A percentile compares a stretch with the other conserved stretches of the same genome.
Evolutionary conservation across 805 yeast genomes (phyloP).

Genomic region (Lachancea sp.): DNA sequence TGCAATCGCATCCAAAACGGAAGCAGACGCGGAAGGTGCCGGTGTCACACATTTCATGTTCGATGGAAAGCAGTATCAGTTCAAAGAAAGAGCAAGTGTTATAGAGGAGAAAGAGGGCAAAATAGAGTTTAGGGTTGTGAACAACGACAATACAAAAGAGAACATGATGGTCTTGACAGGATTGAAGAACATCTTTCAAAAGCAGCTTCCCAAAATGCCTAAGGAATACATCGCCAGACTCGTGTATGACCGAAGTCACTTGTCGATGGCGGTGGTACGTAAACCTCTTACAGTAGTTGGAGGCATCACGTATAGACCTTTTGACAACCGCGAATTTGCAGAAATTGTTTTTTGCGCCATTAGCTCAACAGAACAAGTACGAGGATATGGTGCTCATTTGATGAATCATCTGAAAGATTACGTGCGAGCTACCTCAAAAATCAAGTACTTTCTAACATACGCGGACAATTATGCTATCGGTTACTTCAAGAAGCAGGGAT

Average conservation of each 20-base stretch:
- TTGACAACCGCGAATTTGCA: slow-evolving; percentile 84
- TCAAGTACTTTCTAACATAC: slow-evolving; percentile 83
- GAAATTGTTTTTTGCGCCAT: slow-evolving; percentile 99
- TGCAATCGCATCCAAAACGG: slow-evolving; percentile 7
- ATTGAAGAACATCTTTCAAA: slow-evolving; percentile 89
- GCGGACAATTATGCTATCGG: slow-evolving; percentile 99
- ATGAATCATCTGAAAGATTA: slow-evolving; percentile 98
- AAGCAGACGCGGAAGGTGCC: slow-evolving; percentile 27
- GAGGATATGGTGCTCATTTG: slow-evolving; percentile 97
- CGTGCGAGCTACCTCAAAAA: slow-evolving; percentile 79
- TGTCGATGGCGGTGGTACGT: slow-evolving; percentile 92
- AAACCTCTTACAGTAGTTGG: slow-evolving; percentile 95
- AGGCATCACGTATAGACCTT: slow-evolving; percentile 94
- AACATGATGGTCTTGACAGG: slow-evolving; percentile 91
- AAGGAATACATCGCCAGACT: slow-evolving; percentile 90
- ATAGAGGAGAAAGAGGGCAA: slow-evolving; percentile 89
- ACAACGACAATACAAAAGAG: slow-evolving; percentile 85
- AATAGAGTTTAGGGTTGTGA: slow-evolving; percentile 93
- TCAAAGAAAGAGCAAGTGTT: slow-evolving; percentile 89
- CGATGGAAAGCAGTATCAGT: slow-evolving; percentile 76
- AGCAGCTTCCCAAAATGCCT: slow-evolving; percentile 98
- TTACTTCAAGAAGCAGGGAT: slow-evolving; percentile 96
- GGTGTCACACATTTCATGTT: slow-evolving; percentile 38
- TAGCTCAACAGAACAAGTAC: slow-evolving; percentile 92
- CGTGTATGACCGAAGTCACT: slow-evolving; percentile 89